A percentile compares a stretch with the other conserved stretches of the same genome.
These are phyloP conservation scores for Fraxinus paxiana DNA, from an alignment of 305 asterid genomes.

Conservation along the genomic window DNA sequence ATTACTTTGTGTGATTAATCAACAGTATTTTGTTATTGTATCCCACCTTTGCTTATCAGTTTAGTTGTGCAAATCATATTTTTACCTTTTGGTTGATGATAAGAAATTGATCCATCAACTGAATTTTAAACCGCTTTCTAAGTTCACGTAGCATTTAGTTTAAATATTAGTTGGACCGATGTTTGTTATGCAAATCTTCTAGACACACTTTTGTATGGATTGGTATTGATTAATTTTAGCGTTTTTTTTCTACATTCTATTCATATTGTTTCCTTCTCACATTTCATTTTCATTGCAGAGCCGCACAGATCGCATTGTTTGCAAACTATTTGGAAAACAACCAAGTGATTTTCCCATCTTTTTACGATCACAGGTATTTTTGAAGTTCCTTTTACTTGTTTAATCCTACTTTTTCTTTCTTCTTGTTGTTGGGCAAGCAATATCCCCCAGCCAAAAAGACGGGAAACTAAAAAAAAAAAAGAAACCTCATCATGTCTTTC, in stretches of 20 bases:
- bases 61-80: background rate
- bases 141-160: background rate
- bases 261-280: background rate
- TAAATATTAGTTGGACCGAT: background rate
- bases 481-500: slow-evolving; percentile 4
- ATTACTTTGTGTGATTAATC: background rate
- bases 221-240: background rate
- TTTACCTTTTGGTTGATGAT: background rate
- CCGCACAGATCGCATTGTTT: slow-evolving; percentile 80
- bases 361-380: slow-evolving; percentile 65
- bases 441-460: background rate
- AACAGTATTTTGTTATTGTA: background rate
- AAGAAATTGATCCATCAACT: background rate
- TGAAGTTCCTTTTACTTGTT: background rate
- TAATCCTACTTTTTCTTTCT: background rate
- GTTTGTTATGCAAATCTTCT: background rate
- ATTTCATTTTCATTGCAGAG: slow-evolving; percentile 38
- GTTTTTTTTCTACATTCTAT: background rate
- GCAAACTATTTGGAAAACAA: slow-evolving; percentile 78
- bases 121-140: background rate
- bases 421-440: background rate
- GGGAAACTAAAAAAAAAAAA: background rate
- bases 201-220: background rate
- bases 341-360: slow-evolving; percentile 70
- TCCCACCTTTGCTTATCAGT: background rate